These are phyloP conservation scores for Trichosporon asahii DNA, from an alignment of 1,284 basidiomycete species.

Conservation along the genomic window DNA sequence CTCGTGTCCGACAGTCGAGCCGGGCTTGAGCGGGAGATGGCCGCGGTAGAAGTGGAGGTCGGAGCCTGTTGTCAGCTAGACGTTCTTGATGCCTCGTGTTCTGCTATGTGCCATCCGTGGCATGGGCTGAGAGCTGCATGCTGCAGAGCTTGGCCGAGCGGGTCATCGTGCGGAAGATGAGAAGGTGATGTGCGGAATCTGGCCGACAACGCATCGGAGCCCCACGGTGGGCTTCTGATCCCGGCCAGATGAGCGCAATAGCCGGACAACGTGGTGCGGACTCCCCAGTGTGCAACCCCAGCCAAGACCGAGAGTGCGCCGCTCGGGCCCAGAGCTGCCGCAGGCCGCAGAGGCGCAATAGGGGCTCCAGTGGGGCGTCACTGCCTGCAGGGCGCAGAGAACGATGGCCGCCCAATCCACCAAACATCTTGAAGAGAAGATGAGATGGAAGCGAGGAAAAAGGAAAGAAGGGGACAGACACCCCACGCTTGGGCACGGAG, in stretches of 20 bases:
- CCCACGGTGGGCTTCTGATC: neutral
- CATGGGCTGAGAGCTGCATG: too few species aligned
- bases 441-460: neutral
- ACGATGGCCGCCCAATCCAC: too few species aligned
- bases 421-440: neutral
- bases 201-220: neutral
- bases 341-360: too few species aligned
- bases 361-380: too few species aligned
- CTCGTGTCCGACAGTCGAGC: constrained; percentile 64
- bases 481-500: too few species aligned
- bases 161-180: neutral
- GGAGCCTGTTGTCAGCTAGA: constrained; percentile 47
- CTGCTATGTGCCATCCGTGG: too few species aligned
- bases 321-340: too few species aligned
- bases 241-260: neutral
- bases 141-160: too few species aligned
- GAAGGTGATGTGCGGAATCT: neutral
- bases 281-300: neutral
- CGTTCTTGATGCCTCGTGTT: too few species aligned
- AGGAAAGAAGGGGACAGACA: neutral
- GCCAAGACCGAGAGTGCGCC: too few species aligned
- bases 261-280: neutral
- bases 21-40: constrained; percentile 42
- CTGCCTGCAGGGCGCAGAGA: too few species aligned
- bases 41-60: constrained; percentile 77